Percentiles rank a stretch among this genome's conserved stretches.
phyloP scores from a whole-genome alignment of 495 filamentous ascomycete genomes.

The Xylaria telfairii region DNA sequence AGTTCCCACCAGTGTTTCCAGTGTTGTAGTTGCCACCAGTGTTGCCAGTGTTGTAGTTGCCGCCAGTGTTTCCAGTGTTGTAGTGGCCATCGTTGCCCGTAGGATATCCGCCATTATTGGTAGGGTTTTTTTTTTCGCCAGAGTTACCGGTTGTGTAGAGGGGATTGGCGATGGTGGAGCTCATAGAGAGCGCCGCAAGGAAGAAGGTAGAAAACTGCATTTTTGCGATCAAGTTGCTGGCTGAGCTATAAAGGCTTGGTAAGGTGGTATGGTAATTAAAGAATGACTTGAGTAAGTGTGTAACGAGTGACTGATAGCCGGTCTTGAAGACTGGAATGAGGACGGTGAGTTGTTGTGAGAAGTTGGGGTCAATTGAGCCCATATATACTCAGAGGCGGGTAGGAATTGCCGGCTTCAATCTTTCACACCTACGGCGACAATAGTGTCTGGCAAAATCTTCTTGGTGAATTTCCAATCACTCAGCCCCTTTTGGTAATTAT shows the following conservation, averaged over 20 bases:
- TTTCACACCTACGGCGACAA: background rate
- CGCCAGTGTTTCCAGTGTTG: no score
- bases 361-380: background rate
- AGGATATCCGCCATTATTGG: no score
- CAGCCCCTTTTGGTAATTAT: background rate
- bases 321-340: background rate
- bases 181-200: slow-evolving; percentile 35
- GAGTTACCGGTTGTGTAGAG: no score
- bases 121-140: no score
- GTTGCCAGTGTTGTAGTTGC: no score
- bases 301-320: slow-evolving; percentile 11
- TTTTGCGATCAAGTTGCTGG: slow-evolving; percentile 25
- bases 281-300: slow-evolving; percentile 28
- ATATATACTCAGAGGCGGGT: no score
- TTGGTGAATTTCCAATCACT: background rate
- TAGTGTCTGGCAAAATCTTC: background rate
- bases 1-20: no score
- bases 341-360: background rate
- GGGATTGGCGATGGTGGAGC: slow-evolving; percentile 38
- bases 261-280: background rate
- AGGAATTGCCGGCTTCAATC: background rate
- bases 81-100: no score
- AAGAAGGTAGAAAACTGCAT: slow-evolving; percentile 41
- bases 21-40: no score
- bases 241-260: slow-evolving; percentile 8